These are phyloP conservation scores for Vigna nakashimae DNA, from an alignment of 306 rosid genomes.

Conservation along the genomic window DNA sequence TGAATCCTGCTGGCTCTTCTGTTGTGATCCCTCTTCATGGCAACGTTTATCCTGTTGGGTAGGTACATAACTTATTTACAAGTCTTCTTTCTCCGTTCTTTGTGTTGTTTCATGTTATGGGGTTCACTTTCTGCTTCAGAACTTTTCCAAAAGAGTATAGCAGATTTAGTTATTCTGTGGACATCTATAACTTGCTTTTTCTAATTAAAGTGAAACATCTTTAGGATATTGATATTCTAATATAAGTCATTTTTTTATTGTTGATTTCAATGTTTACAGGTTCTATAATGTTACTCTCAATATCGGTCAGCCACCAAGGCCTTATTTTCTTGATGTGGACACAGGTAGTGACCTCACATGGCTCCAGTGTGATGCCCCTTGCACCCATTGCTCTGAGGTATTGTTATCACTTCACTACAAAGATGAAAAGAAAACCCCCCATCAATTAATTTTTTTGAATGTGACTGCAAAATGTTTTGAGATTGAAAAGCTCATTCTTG, in stretches of 20 bases:
- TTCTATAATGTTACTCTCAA: slow-evolving; percentile 82
- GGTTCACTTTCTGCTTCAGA: not conserved
- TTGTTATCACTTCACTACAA: slow-evolving; percentile 45
- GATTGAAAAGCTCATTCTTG: slow-evolving; percentile 12
- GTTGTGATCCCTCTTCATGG: slow-evolving; percentile 73
- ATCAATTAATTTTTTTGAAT: not conserved
- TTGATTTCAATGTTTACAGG: slow-evolving; percentile 54
- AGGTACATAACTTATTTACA: not conserved
- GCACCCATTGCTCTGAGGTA: slow-evolving; percentile 82
- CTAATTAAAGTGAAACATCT: not conserved
- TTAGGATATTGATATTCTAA: slow-evolving; percentile 19
- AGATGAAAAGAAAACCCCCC: slow-evolving; percentile 3
- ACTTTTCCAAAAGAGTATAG: not conserved
- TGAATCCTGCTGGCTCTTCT: slow-evolving; percentile 66
- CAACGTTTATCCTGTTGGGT: slow-evolving; percentile 92
- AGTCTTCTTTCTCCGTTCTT: not conserved
- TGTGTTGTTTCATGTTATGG: not conserved
- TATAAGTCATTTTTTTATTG: too few relatives aligned
- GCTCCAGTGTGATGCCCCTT: slow-evolving; percentile 98
- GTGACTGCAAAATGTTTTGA: slow-evolving; percentile 1
- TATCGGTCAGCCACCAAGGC: slow-evolving; percentile 87
- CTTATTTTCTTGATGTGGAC: slow-evolving; percentile 88
- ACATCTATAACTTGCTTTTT: not conserved
- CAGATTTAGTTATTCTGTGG: slow-evolving; percentile 1
- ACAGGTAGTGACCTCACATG: slow-evolving; percentile 98